A percentile compares a stretch with the other conserved stretches of the same genome.
These are phyloP conservation scores for Cucumis sativus DNA, from an alignment of 306 rosid species.

Conservation along the genomic window Cucumber_9930_V3 NC_026657.2:36476501-36477000, in stretches of 20 bases:
- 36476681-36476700: too few relatives aligned
- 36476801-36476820: not conserved
- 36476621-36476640: too few relatives aligned
- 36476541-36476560: not conserved
- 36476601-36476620: not conserved
- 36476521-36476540: slow-evolving; percentile 3
- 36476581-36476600: not conserved
- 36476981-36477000: too few relatives aligned
- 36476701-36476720: too few relatives aligned
- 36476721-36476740: too few relatives aligned
- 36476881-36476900: not conserved
- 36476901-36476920: not conserved
- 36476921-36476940: too few relatives aligned
- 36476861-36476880: not conserved
- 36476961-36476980: too few relatives aligned
- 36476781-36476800: not conserved
- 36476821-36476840: not conserved
- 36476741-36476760: too few relatives aligned
- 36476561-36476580: not conserved
- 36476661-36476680: too few relatives aligned
- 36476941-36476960: too few relatives aligned
- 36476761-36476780: too few relatives aligned
- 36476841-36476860: not conserved
- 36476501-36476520: slow-evolving; percentile 5
- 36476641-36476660: too few relatives aligned